These are phyloP conservation scores for Kodamaea kaohsiungensis DNA, from an alignment of 805 yeast genomes.

Conservation along the genomic window DNA sequence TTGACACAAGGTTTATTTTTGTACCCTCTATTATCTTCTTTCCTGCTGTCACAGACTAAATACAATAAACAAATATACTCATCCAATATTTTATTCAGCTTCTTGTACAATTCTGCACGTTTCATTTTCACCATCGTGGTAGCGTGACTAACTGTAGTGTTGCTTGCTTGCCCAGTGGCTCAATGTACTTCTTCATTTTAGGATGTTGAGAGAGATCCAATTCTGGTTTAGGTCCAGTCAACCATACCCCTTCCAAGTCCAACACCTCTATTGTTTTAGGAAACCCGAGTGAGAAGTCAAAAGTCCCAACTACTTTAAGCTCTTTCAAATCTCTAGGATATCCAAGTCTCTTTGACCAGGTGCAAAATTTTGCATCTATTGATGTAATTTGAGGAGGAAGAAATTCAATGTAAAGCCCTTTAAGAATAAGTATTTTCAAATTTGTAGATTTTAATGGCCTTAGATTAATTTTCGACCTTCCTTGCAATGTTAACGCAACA, in stretches of 20 bases:
- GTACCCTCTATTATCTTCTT: too few species aligned
- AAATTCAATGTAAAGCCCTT: too few species aligned
- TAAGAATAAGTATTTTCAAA: background rate
- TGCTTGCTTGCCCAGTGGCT: conserved; percentile 13
- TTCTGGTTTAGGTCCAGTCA: conserved; percentile 35
- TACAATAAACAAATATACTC: too few species aligned
- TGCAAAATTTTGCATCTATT: background rate
- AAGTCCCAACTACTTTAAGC: background rate
- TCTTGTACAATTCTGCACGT: too few species aligned
- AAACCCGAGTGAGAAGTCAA: background rate
- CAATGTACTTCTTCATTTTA: conserved; percentile 12
- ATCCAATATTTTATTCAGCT: too few species aligned
- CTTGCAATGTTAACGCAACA: background rate
- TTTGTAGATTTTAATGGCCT: background rate
- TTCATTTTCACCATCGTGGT: too few species aligned
- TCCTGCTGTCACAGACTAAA: too few species aligned
- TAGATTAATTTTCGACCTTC: background rate
- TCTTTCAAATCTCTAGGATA: background rate
- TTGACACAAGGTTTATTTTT: too few species aligned
- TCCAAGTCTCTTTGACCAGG: background rate
- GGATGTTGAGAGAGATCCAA: conserved; percentile 23
- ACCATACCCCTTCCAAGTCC: background rate
- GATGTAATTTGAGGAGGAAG: background rate
- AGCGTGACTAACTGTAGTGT: too few species aligned
- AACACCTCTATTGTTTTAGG: background rate